Evolutionary conservation across 129 eudicot genomes (phyloP).

Genomic region (Artemisia argyi): DNA sequence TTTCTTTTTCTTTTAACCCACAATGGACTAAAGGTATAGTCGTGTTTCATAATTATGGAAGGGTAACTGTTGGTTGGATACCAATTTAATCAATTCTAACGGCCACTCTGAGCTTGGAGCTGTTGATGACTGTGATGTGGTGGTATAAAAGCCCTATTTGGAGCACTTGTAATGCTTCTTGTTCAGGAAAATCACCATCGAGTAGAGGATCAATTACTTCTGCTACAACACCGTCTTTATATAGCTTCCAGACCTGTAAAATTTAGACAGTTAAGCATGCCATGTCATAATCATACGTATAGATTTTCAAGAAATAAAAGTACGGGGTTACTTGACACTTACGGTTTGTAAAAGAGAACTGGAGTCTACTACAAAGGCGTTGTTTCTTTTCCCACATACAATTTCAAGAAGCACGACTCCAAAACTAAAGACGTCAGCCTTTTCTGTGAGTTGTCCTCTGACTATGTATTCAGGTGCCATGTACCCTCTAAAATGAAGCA

Average conservation of each 20-base stretch:
- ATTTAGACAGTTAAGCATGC: background rate
- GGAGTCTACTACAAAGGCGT: constrained; percentile 55
- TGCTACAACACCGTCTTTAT: constrained; percentile 38
- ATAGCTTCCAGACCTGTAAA: constrained; percentile 62
- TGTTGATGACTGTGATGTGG: constrained; percentile 57
- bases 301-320: background rate
- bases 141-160: constrained; percentile 58
- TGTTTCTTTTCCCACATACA: constrained; percentile 56
- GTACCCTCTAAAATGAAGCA: constrained; percentile 54
- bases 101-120: constrained; percentile 59
- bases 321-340: constrained; percentile 17
- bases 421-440: constrained; percentile 74
- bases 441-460: constrained; percentile 80
- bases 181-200: constrained; percentile 41
- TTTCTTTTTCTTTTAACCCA: too few species aligned
- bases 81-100: constrained; percentile 43
- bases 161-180: constrained; percentile 47
- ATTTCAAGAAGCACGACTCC: constrained; percentile 84
- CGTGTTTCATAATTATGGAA: too few species aligned
- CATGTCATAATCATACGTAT: background rate
- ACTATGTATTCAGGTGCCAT: constrained; percentile 88
- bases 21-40: too few species aligned
- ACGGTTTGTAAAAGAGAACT: constrained; percentile 72
- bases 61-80: too few species aligned
- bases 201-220: constrained; percentile 62